Conservation (phyloP, 768 basidiomycete species). For the Cystofilobasidium ferigula region DNA sequence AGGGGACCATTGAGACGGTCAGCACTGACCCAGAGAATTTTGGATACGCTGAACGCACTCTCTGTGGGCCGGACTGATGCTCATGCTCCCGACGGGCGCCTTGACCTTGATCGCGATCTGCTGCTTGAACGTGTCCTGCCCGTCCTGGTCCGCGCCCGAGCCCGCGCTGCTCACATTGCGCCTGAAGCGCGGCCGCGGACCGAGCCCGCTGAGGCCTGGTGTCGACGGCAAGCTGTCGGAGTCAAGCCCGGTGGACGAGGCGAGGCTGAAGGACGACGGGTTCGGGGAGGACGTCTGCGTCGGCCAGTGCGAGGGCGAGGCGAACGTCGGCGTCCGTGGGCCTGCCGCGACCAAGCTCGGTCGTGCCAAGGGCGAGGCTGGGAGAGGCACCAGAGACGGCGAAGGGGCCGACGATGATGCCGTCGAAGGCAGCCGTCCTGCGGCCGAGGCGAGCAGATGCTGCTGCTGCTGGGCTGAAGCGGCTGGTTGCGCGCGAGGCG, state of each 20-base stretch:
- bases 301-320: neutral
- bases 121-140: slow-evolving; percentile 19
- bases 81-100: slow-evolving; percentile 24
- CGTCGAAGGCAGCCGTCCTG: too few relatives aligned
- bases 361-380: neutral
- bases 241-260: neutral
- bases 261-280: neutral
- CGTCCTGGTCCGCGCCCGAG: neutral
- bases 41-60: slow-evolving; percentile 12
- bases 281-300: neutral
- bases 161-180: neutral
- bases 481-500: too few relatives aligned
- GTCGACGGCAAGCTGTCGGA: neutral
- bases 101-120: slow-evolving; percentile 17
- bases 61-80: slow-evolving; percentile 21
- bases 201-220: neutral
- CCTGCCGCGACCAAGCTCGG: too few relatives aligned
- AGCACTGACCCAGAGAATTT: neutral
- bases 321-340: neutral
- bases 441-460: neutral
- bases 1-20: neutral
- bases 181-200: neutral
- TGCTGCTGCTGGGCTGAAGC: neutral
- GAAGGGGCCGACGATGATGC: neutral
- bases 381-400: neutral